These are phyloP conservation scores for Catenaria anguillulae DNA, from an alignment of 371 early-diverging fungal genomes.

Conservation along the genomic window DNA sequence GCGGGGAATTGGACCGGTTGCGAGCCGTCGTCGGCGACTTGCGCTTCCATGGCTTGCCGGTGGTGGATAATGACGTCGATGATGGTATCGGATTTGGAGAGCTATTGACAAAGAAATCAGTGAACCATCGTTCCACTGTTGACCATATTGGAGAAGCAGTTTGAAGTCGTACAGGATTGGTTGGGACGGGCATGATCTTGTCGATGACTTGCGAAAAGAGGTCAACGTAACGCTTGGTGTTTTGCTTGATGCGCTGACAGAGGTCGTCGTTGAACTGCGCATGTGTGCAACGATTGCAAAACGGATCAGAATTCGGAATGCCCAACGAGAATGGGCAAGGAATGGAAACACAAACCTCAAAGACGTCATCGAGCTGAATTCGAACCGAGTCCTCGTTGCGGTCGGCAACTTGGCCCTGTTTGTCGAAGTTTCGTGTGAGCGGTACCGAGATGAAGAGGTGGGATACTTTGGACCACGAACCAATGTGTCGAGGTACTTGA, in stretches of 20 bases:
- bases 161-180: slow-evolving; percentile 13
- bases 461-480: too few relatives aligned
- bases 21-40: slow-evolving; percentile 24
- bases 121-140: not conserved
- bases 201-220: slow-evolving; percentile 64
- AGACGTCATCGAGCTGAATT: slow-evolving; percentile 24
- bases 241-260: slow-evolving; percentile 15
- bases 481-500: not conserved
- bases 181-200: slow-evolving; percentile 46
- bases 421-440: too few relatives aligned
- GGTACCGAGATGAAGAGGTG: not conserved
- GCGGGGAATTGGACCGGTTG: slow-evolving; percentile 49
- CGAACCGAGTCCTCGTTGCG: slow-evolving; percentile 12
- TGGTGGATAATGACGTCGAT: slow-evolving; percentile 81
- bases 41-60: slow-evolving; percentile 52
- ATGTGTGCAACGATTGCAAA: not conserved
- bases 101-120: slow-evolving; percentile 16
- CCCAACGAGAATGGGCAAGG: too few relatives aligned
- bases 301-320: too few relatives aligned
- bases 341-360: not conserved
- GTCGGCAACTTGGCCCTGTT: slow-evolving; percentile 17
- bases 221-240: slow-evolving; percentile 70
- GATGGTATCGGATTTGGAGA: slow-evolving; percentile 57
- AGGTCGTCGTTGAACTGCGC: not conserved
- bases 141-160: not conserved